phyloP scores from a whole-genome alignment of 108 stramenopile species.

The Nitzschia putrida region DNA sequence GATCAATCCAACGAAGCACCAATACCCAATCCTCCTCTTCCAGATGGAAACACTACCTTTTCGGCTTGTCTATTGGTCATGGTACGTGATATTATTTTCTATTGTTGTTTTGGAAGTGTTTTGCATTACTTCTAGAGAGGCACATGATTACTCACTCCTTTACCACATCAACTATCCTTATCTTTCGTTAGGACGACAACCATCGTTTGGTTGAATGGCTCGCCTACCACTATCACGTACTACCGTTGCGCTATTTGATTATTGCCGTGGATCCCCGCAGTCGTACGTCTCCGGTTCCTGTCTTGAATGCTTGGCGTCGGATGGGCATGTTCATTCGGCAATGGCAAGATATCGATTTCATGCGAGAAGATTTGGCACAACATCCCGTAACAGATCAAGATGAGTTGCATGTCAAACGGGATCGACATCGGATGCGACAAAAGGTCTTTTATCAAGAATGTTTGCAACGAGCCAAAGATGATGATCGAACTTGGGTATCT shows the following conservation, averaged over 20 bases:
- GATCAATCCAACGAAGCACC: conserved; percentile 25
- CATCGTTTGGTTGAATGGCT: conserved; percentile 54
- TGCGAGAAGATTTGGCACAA: conserved; percentile 14
- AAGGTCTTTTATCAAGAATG: conserved; percentile 45
- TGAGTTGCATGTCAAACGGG: conserved; percentile 39
- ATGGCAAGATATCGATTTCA: conserved; percentile 41
- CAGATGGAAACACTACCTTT: conserved; percentile 27
- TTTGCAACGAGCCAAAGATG: conserved; percentile 21
- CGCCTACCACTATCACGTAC: conserved; percentile 74
- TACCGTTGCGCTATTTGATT: conserved; percentile 62
- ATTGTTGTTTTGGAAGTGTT: too few relatives aligned
- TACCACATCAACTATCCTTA: not conserved
- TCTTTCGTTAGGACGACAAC: conserved; percentile 17
- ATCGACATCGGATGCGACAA: conserved; percentile 58
- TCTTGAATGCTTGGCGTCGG: conserved; percentile 48
- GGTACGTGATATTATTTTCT: conserved; percentile 20
- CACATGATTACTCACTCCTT: not conserved
- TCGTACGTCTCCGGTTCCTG: conserved; percentile 33
- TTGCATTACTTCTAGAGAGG: not conserved
- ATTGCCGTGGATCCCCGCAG: conserved; percentile 69
- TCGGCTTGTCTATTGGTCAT: conserved; percentile 65
- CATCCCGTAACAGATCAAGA: conserved; percentile 29
- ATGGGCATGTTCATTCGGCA: conserved; percentile 39
- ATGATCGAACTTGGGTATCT: conserved; percentile 44
- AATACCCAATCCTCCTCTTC: conserved; percentile 29